phyloP scores from a whole-genome alignment of 2,329 filamentous ascomycete genomes.

The Bipolaris bicolor region DNA sequence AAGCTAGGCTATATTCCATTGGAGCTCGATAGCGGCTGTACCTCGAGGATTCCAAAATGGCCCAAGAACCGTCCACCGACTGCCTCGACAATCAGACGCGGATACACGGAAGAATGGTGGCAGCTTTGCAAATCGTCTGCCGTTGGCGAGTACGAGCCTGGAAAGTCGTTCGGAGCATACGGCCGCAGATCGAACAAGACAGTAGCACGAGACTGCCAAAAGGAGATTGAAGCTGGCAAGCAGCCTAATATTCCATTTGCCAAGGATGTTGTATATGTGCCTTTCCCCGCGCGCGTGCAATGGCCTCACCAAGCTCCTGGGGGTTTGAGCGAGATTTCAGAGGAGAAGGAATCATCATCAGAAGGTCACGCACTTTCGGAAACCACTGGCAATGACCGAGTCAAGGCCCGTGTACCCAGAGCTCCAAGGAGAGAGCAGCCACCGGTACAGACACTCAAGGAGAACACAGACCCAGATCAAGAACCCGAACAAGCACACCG shows the following conservation, averaged over 20 bases:
- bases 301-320: constrained; percentile 44
- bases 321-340: constrained; percentile 48
- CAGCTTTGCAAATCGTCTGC: constrained; percentile 57
- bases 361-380: constrained; percentile 52
- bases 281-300: constrained; percentile 50
- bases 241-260: constrained; percentile 58
- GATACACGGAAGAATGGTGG: constrained; percentile 60
- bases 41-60: constrained; percentile 56
- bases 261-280: constrained; percentile 56
- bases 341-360: constrained; percentile 49
- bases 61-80: constrained; percentile 52
- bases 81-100: constrained; percentile 52
- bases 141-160: constrained; percentile 56
- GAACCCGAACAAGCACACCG: constrained; percentile 36
- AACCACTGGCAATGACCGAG: constrained; percentile 54
- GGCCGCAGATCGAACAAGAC: constrained; percentile 56
- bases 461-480: constrained; percentile 45
- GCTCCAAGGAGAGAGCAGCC: constrained; percentile 34
- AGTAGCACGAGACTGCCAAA: constrained; percentile 58
- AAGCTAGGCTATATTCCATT: constrained; percentile 74
- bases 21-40: constrained; percentile 54
- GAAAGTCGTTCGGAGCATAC: constrained; percentile 55
- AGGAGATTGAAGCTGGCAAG: constrained; percentile 55
- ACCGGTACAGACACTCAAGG: constrained; percentile 41
- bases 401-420: constrained; percentile 35